Conservation (phyloP, 352 stramenopile species). For the Phytophthora fragariae region DNA sequence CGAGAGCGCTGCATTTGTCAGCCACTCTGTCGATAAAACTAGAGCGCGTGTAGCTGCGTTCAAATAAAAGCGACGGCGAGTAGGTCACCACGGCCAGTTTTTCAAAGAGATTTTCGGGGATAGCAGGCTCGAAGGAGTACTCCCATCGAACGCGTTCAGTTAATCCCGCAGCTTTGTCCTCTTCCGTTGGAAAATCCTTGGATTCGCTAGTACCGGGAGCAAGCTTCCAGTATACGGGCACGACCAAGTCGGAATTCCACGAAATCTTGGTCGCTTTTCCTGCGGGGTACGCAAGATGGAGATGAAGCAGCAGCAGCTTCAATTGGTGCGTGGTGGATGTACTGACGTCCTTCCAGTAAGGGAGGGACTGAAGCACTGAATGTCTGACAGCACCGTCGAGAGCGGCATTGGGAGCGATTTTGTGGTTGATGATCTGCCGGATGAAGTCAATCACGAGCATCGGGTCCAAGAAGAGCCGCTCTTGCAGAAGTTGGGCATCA, state of each 20-base stretch:
- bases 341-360: not conserved
- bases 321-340: not conserved
- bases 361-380: not conserved
- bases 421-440: constrained; percentile 21
- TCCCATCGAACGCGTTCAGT: not conserved
- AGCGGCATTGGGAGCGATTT: not conserved
- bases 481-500: not conserved
- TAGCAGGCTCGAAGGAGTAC: not conserved
- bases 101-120: not conserved
- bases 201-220: not conserved
- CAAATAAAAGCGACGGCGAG: not conserved
- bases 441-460: constrained; percentile 22
- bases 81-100: not conserved
- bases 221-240: not conserved
- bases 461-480: constrained; percentile 9
- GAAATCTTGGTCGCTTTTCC: not conserved
- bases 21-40: not conserved
- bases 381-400: not conserved
- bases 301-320: not conserved
- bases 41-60: not conserved
- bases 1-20: not conserved
- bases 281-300: not conserved
- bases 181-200: not conserved
- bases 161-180: not conserved
- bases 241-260: not conserved